phyloP scores from a whole-genome alignment of 805 yeast species.

The Pichia occidentalis region DNA sequence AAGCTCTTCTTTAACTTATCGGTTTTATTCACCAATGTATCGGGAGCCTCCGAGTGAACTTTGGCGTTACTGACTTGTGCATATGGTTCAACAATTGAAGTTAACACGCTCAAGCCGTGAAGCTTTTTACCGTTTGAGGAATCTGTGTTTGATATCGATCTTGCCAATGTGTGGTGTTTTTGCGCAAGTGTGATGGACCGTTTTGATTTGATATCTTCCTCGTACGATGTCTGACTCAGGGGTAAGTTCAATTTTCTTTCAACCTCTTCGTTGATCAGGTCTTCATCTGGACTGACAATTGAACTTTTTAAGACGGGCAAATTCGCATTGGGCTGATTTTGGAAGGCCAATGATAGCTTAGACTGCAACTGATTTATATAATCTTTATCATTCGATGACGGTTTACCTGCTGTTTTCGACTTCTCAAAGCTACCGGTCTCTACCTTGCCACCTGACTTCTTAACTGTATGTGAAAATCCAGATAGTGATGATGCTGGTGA shows the following conservation, averaged over 20 bases:
- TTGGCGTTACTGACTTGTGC: constrained; percentile 10
- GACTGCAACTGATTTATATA: no score
- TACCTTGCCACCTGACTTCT: no score
- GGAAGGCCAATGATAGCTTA: constrained; percentile 11
- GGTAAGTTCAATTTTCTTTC: constrained; percentile 5
- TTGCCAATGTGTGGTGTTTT: constrained; percentile 1
- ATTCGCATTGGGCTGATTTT: constrained; percentile 2
- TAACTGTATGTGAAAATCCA: no score
- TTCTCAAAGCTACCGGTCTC: no score
- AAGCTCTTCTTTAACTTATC: constrained; percentile 9
- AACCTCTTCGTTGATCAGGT: constrained; percentile 4
- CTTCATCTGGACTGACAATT: not conserved
- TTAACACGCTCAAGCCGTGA: constrained; percentile 15
- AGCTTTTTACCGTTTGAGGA: constrained; percentile 5
- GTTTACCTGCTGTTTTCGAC: no score
- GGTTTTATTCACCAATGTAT: not conserved
- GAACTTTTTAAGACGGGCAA: not conserved
- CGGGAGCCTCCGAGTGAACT: constrained; percentile 8
- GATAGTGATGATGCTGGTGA: no score
- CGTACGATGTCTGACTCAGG: no score
- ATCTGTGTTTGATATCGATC: constrained; percentile 4
- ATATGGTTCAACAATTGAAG: constrained; percentile 11
- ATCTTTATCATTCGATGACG: no score
- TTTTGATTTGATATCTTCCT: no score
- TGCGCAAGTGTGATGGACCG: not conserved